Base-by-base conservation (phyloP, 2,329 filamentous ascomycete genomes). In the Arachnomyces sp. region DNA sequence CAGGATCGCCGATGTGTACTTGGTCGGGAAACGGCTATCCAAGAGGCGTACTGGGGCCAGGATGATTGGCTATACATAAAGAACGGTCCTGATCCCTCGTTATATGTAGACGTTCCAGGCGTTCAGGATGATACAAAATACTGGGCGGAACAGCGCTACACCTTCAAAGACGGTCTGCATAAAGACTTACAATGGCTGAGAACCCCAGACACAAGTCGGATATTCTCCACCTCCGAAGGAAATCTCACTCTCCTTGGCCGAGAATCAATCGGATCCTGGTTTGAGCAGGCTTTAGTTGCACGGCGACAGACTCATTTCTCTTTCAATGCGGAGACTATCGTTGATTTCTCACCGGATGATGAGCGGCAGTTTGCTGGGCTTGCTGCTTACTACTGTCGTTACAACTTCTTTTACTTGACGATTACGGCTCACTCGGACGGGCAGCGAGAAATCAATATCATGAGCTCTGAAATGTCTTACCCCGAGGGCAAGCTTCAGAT, bases 11-110 rank as follows among this genome's bases (percentile, higher is more conserved):
- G 74, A 4, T 77, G 72, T 40, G 69, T 77, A 0, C 57, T 77
- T 2, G 74, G 74, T 5, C 65, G 74, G 34, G 74, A 78, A 55
- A 77, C 74, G 0, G 63, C 64, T 0, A 75, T 81, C 14, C 77
- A 81, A 49, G 73, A 78, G 48, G 75, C 71, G 0, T 72, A 68
- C 53, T 81, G 77, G 78, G 60, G 50, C 0, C 62, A 73, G 8
- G 74, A 80, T 34, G 77, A 76, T 50, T 81, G 78, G 78, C 63
- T 80, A 3, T 79, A 79, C 44, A 63, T 80, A 33, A 79, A 79
- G 55, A 62, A 73, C 40, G 76, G 77, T 0, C 74, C 75, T 0
- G 64, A 75, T 7, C 74, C 74, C 1, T 74, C 69, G 1, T 61
- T 80, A 2, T 56, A 62, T 38, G 72, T 78, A 21, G 69, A 77